phyloP scores from a whole-genome alignment of 805 yeast species.

The Danielia oregonensis region DNA sequence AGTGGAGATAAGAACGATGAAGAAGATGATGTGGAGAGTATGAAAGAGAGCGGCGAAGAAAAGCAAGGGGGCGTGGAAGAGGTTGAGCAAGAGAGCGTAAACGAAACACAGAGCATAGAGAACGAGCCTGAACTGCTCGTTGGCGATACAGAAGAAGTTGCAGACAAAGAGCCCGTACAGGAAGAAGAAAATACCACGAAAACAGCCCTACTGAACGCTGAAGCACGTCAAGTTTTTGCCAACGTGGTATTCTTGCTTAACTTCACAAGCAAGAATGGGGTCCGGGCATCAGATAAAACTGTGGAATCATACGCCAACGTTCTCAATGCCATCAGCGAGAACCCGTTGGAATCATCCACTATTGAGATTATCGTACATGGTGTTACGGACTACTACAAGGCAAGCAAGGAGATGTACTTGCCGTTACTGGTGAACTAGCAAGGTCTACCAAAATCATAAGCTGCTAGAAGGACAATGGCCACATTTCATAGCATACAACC shows the following conservation, averaged over 20 bases:
- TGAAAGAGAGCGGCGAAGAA: not conserved
- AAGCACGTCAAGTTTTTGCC: conserved; percentile 16
- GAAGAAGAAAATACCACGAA: not conserved
- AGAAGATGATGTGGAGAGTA: not conserved
- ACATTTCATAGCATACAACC: too few relatives aligned
- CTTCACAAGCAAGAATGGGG: conserved; percentile 8
- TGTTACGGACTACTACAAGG: conserved; percentile 25
- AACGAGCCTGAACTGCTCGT: not conserved
- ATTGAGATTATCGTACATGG: conserved; percentile 18
- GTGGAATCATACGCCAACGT: not conserved
- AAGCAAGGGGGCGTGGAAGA: not conserved
- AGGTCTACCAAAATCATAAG: too few relatives aligned
- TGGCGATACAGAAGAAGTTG: not conserved
- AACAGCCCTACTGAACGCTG: conserved; percentile 1
- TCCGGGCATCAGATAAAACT: conserved; percentile 1
- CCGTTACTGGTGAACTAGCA: conserved; percentile 18
- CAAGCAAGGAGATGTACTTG: conserved; percentile 20
- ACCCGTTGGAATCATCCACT: conserved; percentile 11
- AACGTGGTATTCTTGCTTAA: conserved; percentile 22
- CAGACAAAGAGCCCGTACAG: not conserved
- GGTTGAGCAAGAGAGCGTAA: not conserved
- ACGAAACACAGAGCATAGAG: not conserved
- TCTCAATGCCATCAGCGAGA: conserved; percentile 4
- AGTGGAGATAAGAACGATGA: not conserved
- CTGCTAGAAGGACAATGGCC: too few relatives aligned